Conservation (phyloP, 306 rosid genomes). For the Lagenaria siceraria region DNA sequence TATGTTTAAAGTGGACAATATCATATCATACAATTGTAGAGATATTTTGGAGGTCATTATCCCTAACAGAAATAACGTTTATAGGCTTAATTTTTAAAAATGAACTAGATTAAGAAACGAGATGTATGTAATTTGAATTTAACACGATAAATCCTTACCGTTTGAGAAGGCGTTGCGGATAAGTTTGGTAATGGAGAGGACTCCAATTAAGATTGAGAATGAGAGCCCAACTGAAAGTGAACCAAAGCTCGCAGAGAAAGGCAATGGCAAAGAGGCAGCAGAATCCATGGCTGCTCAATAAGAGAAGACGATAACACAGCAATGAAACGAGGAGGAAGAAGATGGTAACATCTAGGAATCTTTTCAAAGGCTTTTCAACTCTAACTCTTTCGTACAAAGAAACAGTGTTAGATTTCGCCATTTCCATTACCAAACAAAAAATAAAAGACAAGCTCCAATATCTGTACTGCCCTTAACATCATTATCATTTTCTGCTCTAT, state of each 20-base stretch:
- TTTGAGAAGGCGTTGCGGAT: conserved; percentile 26
- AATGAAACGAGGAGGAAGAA: conserved; percentile 26
- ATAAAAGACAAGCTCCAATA: neutral
- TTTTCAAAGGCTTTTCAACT: neutral
- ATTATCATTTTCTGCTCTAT: neutral
- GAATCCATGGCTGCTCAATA: conserved; percentile 10
- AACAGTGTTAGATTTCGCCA: neutral
- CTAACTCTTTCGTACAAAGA: conserved; percentile 22
- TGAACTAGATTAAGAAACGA: no score
- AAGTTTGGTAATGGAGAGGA: conserved; percentile 25
- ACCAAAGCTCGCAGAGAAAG: conserved; percentile 47
- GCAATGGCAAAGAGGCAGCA: conserved; percentile 30
- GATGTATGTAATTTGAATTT: no score
- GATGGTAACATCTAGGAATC: neutral
- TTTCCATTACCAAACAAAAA: neutral
- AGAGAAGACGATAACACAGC: conserved; percentile 24
- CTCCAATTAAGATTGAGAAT: conserved; percentile 32
- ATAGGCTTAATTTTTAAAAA: no score
- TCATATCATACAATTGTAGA: no score
- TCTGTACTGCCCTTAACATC: no score
- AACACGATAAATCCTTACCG: conserved; percentile 17
- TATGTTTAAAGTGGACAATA: no score
- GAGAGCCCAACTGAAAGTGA: conserved; percentile 31
- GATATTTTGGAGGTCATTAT: no score
- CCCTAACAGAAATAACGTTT: no score